Evolutionary conservation across 2,329 filamentous ascomycete species (phyloP).

Genomic region (Aciculosporium take): DNA sequence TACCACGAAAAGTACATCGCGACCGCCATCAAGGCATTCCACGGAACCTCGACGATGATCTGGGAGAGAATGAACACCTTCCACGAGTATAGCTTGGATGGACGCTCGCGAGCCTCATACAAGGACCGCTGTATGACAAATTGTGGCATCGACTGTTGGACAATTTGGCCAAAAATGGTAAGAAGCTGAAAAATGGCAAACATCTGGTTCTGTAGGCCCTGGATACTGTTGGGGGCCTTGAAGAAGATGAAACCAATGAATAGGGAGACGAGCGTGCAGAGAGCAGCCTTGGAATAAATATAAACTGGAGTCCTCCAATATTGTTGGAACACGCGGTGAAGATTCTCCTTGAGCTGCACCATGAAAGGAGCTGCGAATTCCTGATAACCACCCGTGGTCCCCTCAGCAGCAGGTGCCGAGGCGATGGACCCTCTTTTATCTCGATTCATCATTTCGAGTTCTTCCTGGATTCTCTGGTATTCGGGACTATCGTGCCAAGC

Average conservation of each 20-base stretch:
- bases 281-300: constrained; percentile 67
- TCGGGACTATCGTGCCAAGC: constrained; percentile 47
- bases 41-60: constrained; percentile 73
- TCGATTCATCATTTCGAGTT: constrained; percentile 42
- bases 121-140: constrained; percentile 70
- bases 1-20: constrained; percentile 74
- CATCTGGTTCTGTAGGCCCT: constrained; percentile 75
- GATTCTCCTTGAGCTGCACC: constrained; percentile 52
- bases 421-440: constrained; percentile 23
- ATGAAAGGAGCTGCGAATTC: constrained; percentile 71
- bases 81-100: constrained; percentile 76
- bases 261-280: constrained; percentile 50
- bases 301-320: constrained; percentile 86
- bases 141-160: constrained; percentile 73
- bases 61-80: constrained; percentile 72
- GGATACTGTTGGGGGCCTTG: constrained; percentile 53
- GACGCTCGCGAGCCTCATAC: constrained; percentile 74
- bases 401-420: neutral
- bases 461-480: constrained; percentile 38
- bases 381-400: constrained; percentile 33
- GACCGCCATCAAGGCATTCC: constrained; percentile 63
- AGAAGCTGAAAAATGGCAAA: constrained; percentile 75
- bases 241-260: constrained; percentile 78
- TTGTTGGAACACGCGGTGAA: constrained; percentile 68
- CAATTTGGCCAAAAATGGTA: constrained; percentile 67